These are phyloP conservation scores for Saturnispora kantuleensis DNA, from an alignment of 805 yeast species.

Conservation along the genomic window DNA sequence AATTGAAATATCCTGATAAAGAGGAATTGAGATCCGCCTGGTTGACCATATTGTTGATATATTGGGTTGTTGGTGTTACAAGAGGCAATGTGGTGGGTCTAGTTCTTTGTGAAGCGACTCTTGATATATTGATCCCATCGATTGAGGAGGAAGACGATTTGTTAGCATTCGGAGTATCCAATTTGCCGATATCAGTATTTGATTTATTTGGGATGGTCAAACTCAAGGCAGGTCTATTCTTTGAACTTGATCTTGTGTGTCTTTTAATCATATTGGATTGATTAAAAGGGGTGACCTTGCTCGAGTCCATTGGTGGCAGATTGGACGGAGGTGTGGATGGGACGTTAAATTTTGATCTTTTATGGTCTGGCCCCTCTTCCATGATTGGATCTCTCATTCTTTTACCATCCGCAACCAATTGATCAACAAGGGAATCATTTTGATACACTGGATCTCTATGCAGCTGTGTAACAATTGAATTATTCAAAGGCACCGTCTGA, in stretches of 20 bases:
- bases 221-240: constrained; percentile 44
- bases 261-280: background rate
- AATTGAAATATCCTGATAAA: constrained; percentile 21
- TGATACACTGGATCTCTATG: constrained; percentile 2
- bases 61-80: constrained; percentile 14
- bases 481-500: background rate
- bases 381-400: background rate
- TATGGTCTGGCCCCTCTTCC: background rate
- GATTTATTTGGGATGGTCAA: constrained; percentile 46
- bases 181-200: constrained; percentile 6
- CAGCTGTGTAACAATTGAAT: constrained; percentile 6
- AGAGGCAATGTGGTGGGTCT: background rate
- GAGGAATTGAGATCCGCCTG: constrained; percentile 7
- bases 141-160: background rate
- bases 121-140: no score
- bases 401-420: background rate
- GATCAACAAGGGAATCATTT: background rate
- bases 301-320: background rate
- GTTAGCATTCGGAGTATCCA: background rate
- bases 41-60: constrained; percentile 4
- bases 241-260: constrained; percentile 5
- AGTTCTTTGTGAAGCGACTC: no score
- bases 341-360: background rate
- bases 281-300: constrained; percentile 2
- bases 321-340: background rate